Evolutionary conservation across 768 basidiomycete genomes (phyloP), one percentile per base, ranked within the genome.

Genomic region (Phylloporus arenicola): DNA sequence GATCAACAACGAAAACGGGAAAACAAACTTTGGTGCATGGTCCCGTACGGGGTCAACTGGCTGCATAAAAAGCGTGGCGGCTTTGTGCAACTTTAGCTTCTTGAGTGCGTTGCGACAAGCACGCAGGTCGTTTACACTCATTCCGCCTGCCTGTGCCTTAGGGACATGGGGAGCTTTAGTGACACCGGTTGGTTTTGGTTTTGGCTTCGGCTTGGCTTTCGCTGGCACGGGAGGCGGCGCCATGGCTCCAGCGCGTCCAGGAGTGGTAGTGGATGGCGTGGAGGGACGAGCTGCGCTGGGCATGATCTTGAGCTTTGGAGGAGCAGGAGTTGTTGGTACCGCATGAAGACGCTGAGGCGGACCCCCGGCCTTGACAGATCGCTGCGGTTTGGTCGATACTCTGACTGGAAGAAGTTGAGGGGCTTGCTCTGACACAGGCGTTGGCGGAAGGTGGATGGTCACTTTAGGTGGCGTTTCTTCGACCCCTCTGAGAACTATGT

Each of bases 41-140:
- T 96, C 93, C 56, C 92, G 78, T 37, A 95, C 81, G n/a, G 93
- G 93, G 69, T 96, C 93, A n/a, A 98, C 95, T 29, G 95, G 92
- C 51, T 88, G 82, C 37, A 84, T 72, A 69, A 98, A 98, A 47
- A 88, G 60, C 24, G 69, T 64, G 4, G 88, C 83, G 52, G 80
- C 82, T 66, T 88, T 92, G 67, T 92, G 79, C 22, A 78, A 61
- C 60, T 79, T 78, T 29, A 95, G 69, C 64, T 93, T 94, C 75
- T 87, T 86, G 61, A 95, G 67, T 3, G 83, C 85, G 52, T 78
- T 87, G 45, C 83, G 79, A 56, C 82, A 88, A 9, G 86, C 88
- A 45, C 78, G 79, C 51, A 90, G 67, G 62, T 95, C 93, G 43
- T 82, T 80, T 30, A 83, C 60, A 37, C 77, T 75, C 86, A 95